These are phyloP conservation scores for Camelina neglecta DNA, from an alignment of 345 rosid species.

Conservation along the genomic window DNA sequence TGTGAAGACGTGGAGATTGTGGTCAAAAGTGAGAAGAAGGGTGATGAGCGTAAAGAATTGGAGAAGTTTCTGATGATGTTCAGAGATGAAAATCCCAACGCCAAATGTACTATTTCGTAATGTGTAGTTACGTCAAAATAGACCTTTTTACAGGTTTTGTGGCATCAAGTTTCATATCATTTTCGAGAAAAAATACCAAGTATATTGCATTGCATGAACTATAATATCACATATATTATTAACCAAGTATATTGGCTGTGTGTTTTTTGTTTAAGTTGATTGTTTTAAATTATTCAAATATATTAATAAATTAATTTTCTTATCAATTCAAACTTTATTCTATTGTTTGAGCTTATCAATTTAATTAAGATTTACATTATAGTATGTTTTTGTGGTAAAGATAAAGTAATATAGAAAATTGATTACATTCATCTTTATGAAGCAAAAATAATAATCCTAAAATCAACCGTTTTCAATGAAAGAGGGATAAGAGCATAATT, in stretches of 20 bases:
- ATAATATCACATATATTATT: no score
- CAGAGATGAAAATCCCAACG: slow-evolving; percentile 79
- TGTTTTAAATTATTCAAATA: not conserved
- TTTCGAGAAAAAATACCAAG: not conserved
- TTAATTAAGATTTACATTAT: not conserved
- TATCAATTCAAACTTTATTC: not conserved
- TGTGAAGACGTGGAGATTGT: slow-evolving; percentile 53
- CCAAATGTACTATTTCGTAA: slow-evolving; percentile 47
- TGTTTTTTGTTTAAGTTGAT: not conserved
- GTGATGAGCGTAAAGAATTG: slow-evolving; percentile 27
- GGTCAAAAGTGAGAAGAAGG: slow-evolving; percentile 26
- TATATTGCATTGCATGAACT: not conserved
- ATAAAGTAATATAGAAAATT: not conserved
- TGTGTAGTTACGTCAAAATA: not conserved
- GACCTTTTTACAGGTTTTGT: not conserved
- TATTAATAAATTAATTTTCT: no score
- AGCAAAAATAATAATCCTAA: not conserved
- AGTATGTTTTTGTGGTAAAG: not conserved
- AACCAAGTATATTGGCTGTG: not conserved
- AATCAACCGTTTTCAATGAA: not conserved
- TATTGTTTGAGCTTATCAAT: not conserved
- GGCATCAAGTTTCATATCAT: not conserved
- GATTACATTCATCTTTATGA: not conserved
- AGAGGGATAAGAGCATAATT: not conserved
- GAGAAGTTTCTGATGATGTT: slow-evolving; percentile 47